These are phyloP conservation scores for Eimeria necatrix DNA, from an alignment of 169 alveolate genomes.

Conservation along the genomic window DNA sequence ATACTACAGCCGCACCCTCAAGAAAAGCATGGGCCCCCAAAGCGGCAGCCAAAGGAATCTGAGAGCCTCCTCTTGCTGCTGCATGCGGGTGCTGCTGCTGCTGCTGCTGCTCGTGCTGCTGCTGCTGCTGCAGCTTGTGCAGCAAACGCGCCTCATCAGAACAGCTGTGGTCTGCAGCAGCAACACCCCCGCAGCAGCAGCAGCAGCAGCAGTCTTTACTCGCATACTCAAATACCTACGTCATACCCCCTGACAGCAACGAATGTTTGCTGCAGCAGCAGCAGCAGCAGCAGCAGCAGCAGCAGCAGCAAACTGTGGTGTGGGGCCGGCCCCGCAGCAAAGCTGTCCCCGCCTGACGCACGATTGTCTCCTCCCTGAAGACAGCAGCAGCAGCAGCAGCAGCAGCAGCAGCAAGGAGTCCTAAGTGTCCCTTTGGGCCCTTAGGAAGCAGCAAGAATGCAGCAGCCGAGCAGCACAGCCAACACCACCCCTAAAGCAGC, in stretches of 20 bases:
- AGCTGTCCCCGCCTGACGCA: neutral
- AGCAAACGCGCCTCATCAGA: slow-evolving; percentile 41
- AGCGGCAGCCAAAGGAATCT: slow-evolving; percentile 51
- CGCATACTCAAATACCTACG: neutral
- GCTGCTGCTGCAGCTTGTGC: slow-evolving; percentile 20
- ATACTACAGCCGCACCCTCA: slow-evolving; percentile 29
- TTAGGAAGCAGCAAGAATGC: slow-evolving; percentile 30
- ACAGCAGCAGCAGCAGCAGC: slow-evolving; percentile 36
- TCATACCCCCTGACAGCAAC: neutral
- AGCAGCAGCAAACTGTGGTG: slow-evolving; percentile 7
- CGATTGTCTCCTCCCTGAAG: slow-evolving; percentile 18
- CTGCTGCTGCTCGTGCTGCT: neutral
- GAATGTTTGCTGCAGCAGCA: neutral
- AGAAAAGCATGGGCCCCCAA: slow-evolving; percentile 63
- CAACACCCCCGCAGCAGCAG: neutral
- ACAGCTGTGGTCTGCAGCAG: slow-evolving; percentile 16
- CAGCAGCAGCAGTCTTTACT: slow-evolving; percentile 36
- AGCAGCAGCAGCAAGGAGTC: slow-evolving; percentile 39
- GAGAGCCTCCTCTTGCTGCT: slow-evolving; percentile 36
- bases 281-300: neutral
- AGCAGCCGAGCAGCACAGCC: neutral
- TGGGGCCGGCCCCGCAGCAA: neutral
- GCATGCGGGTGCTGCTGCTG: neutral
- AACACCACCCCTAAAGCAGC: neutral
- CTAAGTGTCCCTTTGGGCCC: no score